A percentile compares a stretch with the other conserved stretches of the same genome.
These are phyloP conservation scores for Talaromyces ruber DNA, from an alignment of 495 filamentous ascomycete species.

Conservation along the genomic window DNA sequence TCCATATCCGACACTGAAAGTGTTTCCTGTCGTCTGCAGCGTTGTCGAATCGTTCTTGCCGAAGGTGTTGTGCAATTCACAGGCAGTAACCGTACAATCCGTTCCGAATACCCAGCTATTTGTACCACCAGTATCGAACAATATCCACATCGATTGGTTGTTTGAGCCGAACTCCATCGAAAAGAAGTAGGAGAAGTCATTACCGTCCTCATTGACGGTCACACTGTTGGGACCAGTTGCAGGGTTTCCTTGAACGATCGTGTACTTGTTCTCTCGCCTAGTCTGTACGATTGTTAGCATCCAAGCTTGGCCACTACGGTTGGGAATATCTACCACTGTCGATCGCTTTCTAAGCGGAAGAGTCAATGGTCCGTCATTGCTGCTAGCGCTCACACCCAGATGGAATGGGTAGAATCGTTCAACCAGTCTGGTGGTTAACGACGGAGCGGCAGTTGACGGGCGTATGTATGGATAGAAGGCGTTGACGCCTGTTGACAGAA, in stretches of 20 bases:
- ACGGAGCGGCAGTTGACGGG: conserved; percentile 7
- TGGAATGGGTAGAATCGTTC: conserved; percentile 29
- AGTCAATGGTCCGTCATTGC: conserved; percentile 14
- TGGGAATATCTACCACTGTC: neutral
- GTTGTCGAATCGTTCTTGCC: conserved; percentile 50
- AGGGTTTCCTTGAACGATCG: conserved; percentile 43
- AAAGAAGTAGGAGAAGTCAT: conserved; percentile 71
- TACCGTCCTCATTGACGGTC: conserved; percentile 64
- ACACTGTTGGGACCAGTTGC: conserved; percentile 49
- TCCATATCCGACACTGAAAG: conserved; percentile 60
- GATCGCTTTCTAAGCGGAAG: conserved; percentile 23
- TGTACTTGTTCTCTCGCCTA: conserved; percentile 43
- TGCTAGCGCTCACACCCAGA: conserved; percentile 11
- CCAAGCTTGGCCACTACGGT: neutral
- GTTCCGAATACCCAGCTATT: conserved; percentile 72
- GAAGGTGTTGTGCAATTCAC: conserved; percentile 58
- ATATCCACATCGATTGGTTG: conserved; percentile 57
- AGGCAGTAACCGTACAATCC: conserved; percentile 52
- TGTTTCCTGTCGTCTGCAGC: conserved; percentile 33
- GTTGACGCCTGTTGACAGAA: conserved; percentile 17
- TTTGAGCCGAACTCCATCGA: conserved; percentile 58
- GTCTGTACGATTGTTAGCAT: conserved; percentile 8
- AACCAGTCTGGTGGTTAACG: conserved; percentile 6
- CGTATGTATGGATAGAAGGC: conserved; percentile 29
- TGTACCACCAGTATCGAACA: conserved; percentile 70